Conservation (phyloP, 2,329 filamentous ascomycete genomes). For the Periconia digitata region DNA sequence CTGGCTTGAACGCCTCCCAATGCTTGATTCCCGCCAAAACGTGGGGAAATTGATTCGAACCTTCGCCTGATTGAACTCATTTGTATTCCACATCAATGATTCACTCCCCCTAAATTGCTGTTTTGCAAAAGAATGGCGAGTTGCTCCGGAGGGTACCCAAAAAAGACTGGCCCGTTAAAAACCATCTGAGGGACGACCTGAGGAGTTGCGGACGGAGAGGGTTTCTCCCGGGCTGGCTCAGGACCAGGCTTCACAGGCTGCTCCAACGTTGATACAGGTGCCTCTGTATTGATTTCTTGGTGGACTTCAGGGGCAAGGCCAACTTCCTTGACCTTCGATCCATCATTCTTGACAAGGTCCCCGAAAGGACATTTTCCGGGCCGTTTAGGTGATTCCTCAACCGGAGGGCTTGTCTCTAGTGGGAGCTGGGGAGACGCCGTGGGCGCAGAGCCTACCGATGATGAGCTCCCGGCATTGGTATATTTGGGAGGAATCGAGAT, state of each 20-base stretch:
- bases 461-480: slow-evolving; percentile 41
- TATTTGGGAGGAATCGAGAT: slow-evolving; percentile 72
- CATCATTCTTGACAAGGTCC: slow-evolving; percentile 26
- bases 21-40: not conserved
- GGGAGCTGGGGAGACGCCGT: slow-evolving; percentile 55
- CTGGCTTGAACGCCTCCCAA: slow-evolving; percentile 17
- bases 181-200: slow-evolving; percentile 66
- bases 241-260: slow-evolving; percentile 5
- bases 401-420: slow-evolving; percentile 42
- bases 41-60: not conserved
- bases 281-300: slow-evolving; percentile 10
- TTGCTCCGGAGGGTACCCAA: slow-evolving; percentile 66
- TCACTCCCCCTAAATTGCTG: slow-evolving; percentile 36
- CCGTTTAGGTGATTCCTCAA: slow-evolving; percentile 29
- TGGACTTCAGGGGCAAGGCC: slow-evolving; percentile 5
- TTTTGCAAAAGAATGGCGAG: slow-evolving; percentile 38
- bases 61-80: not conserved
- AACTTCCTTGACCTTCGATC: slow-evolving; percentile 9
- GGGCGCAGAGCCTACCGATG: slow-evolving; percentile 43
- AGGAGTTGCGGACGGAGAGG: slow-evolving; percentile 9
- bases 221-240: slow-evolving; percentile 4
- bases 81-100: slow-evolving; percentile 15
- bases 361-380: slow-evolving; percentile 41
- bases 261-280: slow-evolving; percentile 14
- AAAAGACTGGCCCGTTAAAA: slow-evolving; percentile 91